phyloP scores from a whole-genome alignment of 1,284 basidiomycete genomes.

The Ceratobasidium theobromae region DNA sequence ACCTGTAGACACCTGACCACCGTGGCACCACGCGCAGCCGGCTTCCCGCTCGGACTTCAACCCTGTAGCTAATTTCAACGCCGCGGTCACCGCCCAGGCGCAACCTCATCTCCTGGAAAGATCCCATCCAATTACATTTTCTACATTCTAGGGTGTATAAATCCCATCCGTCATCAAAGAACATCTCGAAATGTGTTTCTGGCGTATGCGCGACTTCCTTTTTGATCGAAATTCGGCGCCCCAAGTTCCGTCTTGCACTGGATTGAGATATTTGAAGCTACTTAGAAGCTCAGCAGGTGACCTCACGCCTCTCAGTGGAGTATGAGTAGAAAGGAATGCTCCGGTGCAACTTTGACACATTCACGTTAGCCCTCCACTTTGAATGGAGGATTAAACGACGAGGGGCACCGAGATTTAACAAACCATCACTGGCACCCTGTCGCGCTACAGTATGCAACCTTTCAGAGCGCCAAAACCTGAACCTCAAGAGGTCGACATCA shows the following conservation, averaged over 20 bases:
- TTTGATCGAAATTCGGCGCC: slow-evolving; percentile 11
- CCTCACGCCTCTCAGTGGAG: background rate
- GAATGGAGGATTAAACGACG: background rate
- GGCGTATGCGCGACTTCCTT: slow-evolving; percentile 19
- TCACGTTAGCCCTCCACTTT: slow-evolving; percentile 11
- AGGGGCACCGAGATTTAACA: background rate
- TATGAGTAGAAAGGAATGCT: background rate
- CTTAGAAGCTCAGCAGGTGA: slow-evolving; percentile 1
- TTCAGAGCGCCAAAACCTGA: slow-evolving; percentile 21
- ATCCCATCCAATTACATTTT: background rate
- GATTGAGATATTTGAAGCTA: background rate
- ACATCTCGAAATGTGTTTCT: background rate
- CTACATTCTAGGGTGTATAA: slow-evolving; percentile 9
- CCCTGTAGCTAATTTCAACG: background rate
- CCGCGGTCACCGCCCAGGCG: slow-evolving; percentile 13
- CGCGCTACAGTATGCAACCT: background rate
- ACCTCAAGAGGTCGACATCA: slow-evolving; percentile 72
- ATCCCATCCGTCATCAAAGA: background rate
- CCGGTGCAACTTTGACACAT: too few relatives aligned
- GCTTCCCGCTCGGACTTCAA: background rate
- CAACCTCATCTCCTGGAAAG: slow-evolving; percentile 4
- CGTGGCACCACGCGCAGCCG: background rate
- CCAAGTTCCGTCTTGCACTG: background rate
- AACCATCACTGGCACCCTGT: background rate
- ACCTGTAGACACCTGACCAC: background rate